phyloP scores from a whole-genome alignment of 75 land plant species.

The Larix kaempferi region DNA sequence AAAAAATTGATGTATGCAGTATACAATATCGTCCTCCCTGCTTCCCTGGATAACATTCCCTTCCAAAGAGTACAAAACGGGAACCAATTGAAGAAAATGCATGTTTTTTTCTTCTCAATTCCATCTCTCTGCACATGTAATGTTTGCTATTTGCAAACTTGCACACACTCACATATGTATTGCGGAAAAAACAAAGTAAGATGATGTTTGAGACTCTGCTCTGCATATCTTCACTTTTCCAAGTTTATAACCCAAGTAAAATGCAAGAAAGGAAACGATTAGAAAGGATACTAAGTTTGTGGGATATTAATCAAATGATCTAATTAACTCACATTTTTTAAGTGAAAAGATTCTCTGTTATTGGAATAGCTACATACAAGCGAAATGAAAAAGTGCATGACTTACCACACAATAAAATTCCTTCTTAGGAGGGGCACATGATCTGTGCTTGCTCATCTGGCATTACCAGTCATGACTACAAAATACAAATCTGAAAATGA shows the following conservation, averaged over 20 bases:
- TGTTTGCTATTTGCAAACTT: background rate
- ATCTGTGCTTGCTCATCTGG: background rate
- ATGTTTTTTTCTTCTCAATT: slow-evolving; percentile 25
- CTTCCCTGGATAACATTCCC: slow-evolving; percentile 87
- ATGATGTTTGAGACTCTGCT: background rate
- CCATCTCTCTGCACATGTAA: background rate
- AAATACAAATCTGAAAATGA: background rate
- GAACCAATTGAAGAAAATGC: slow-evolving; percentile 82
- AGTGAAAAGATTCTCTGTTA: background rate
- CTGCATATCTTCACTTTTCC: background rate
- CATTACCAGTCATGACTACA: background rate
- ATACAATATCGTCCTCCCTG: slow-evolving; percentile 71
- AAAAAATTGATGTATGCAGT: slow-evolving; percentile 78
- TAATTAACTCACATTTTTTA: background rate
- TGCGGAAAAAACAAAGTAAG: background rate
- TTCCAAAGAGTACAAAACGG: slow-evolving; percentile 65
- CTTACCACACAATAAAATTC: background rate
- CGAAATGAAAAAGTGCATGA: background rate
- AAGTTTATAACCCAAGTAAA: background rate
- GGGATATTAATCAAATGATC: background rate
- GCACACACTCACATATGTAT: background rate
- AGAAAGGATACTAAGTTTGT: background rate
- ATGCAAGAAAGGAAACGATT: background rate
- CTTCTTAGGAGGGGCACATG: background rate
- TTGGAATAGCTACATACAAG: background rate